Evolutionary conservation across 1,284 basidiomycete species (phyloP), one percentile per base, ranked within the genome.

Genomic region (Clitocybe nebularis): DNA sequence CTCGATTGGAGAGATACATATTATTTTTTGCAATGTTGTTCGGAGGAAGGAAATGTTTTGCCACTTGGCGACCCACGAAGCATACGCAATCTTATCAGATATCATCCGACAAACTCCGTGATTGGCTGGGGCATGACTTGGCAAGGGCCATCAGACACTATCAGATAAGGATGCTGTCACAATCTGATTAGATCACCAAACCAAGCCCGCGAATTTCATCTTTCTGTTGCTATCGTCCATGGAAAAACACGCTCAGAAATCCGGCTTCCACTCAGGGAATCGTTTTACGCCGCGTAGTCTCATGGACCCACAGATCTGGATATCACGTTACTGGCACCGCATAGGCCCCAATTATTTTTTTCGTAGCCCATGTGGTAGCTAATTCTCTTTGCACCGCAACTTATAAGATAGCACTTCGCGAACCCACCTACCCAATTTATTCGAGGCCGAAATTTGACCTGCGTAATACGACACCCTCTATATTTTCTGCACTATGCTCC

Each of bases 51-150:
- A 23, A 46, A 24, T 16, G 17, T 33, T 32, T 20, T 19, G 23
- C n/a, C 29, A 13, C 51, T 55, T 57, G 56, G 54, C 53, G 26
- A 21, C 7, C 2, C 35, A 44, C n/a, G n/a, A 42, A 41, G 30
- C 43, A 50, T 47, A 20, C 22, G 50, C 39, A 54, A 60, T 60
- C 60, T 60, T 59, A 62, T 62, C 60, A 54, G 59, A 62, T 60
- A 60, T 47, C 42, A 47, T 42, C 52, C 55, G 50, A 44, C 34
- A 52, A 41, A 17, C 16, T 37, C 50, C 51, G 50, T 52, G 43
- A 57, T 58, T 56, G 52, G 55, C 41, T 38, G 28, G n/a, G 16
- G 13, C 21, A 24, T 22, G 19, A 20, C 50, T 51, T 52, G 52
- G 51, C 47, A 49, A 44, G 36, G 38, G 36, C 28, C 40, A 52